A percentile compares a stretch with the other conserved stretches of the same genome.
Evolutionary conservation across 805 yeast species (phyloP).

Genomic region (Phaffomyces opuntiae): DNA sequence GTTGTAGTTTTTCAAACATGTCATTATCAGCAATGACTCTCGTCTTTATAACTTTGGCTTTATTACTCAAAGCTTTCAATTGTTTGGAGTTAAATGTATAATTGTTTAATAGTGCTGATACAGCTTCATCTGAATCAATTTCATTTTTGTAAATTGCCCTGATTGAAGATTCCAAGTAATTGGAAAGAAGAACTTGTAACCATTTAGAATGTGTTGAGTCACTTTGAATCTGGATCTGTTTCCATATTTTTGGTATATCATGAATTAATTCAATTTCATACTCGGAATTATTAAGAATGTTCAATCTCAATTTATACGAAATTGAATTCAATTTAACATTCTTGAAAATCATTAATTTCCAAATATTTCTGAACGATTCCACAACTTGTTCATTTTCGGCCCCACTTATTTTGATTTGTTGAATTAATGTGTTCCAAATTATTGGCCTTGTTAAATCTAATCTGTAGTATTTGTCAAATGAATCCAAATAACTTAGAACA

Average conservation of each 20-base stretch:
- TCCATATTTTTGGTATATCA: constrained; percentile 11
- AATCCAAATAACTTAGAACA: constrained; percentile 9
- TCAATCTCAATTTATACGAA: constrained; percentile 9
- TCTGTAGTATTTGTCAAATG: constrained; percentile 11
- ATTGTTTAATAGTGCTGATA: not conserved
- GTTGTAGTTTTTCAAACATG: constrained; percentile 18
- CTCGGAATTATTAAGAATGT: constrained; percentile 5
- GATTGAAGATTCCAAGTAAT: constrained; percentile 7
- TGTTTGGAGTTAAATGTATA: constrained; percentile 4
- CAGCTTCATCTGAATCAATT: constrained; percentile 6
- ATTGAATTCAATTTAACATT: constrained; percentile 7
- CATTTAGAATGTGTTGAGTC: constrained; percentile 1
- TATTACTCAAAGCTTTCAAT: not conserved
- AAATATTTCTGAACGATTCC: constrained; percentile 8
- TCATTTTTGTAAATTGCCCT: constrained; percentile 5
- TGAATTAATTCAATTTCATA: constrained; percentile 5
- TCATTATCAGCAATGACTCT: constrained; percentile 6
- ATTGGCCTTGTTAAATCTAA: constrained; percentile 1
- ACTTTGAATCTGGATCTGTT: constrained; percentile 2
- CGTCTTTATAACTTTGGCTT: not conserved
- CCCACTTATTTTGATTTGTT: constrained; percentile 5
- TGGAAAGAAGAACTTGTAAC: constrained; percentile 9
- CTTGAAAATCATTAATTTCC: constrained; percentile 12
- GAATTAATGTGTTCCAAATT: constrained; percentile 16
- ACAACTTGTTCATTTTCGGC: constrained; percentile 2